A percentile compares a stretch with the other conserved stretches of the same genome.
These are phyloP conservation scores for Nemania abortiva DNA, from an alignment of 2,329 filamentous ascomycete species.

Conservation along the genomic window DNA sequence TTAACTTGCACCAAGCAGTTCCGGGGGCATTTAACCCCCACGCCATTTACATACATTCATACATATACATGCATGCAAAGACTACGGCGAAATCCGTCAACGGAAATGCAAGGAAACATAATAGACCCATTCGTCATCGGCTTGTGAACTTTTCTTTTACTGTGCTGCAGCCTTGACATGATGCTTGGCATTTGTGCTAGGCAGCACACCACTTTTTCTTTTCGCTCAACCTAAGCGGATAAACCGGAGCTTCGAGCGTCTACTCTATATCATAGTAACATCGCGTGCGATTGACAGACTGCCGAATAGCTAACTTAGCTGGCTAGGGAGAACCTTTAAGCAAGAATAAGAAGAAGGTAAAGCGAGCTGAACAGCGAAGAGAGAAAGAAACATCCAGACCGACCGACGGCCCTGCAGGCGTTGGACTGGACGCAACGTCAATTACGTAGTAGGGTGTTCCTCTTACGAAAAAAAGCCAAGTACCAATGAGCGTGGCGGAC, in stretches of 20 bases:
- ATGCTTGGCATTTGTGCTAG: not conserved
- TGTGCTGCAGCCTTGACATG: not conserved
- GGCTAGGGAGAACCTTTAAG: not conserved
- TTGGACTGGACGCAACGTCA: conserved; percentile 16
- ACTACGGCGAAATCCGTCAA: conserved; percentile 7
- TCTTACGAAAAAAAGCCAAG: conserved; percentile 6
- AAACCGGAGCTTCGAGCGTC: not conserved
- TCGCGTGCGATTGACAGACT: conserved; percentile 2
- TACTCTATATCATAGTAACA: conserved; percentile 1
- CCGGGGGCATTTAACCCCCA: conserved; percentile 14
- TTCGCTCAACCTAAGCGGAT: not conserved
- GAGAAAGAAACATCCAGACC: conserved; percentile 24
- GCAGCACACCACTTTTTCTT: not conserved
- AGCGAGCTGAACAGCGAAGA: conserved; percentile 27
- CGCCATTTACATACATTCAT: not conserved
- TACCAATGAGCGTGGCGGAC: conserved; percentile 14
- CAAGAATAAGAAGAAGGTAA: conserved; percentile 1
- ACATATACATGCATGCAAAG: conserved; percentile 16
- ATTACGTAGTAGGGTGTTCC: not conserved
- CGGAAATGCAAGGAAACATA: not conserved
- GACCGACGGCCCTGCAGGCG: conserved; percentile 25
- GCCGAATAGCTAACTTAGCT: not conserved
- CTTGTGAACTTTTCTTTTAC: not conserved
- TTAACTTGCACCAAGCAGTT: not conserved
- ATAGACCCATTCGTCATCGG: not conserved